Evolutionary conservation across 2,329 filamentous ascomycete species (phyloP).

Genomic region (Diplodia seriata): DNA sequence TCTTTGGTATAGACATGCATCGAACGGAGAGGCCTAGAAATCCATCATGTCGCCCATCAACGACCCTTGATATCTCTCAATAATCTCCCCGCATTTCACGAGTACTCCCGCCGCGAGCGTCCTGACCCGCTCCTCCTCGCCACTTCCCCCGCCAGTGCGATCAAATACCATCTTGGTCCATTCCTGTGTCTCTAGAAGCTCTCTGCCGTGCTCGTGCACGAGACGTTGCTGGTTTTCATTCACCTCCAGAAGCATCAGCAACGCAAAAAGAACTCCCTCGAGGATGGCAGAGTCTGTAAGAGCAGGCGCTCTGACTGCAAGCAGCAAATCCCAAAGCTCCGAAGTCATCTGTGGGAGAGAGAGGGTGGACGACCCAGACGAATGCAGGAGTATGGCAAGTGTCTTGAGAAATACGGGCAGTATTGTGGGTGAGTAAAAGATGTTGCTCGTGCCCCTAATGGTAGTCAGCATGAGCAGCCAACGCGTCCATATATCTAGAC

Average conservation of each 20-base stretch:
- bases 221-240: conserved; percentile 76
- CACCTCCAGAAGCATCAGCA: conserved; percentile 81
- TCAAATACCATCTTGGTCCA: conserved; percentile 85
- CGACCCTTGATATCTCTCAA: conserved; percentile 79
- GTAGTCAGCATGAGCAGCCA: conserved; percentile 5
- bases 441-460: conserved; percentile 47
- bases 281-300: conserved; percentile 68
- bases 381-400: conserved; percentile 79
- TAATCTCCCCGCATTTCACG: conserved; percentile 78
- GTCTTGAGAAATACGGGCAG: conserved; percentile 86
- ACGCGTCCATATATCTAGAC: conserved; percentile 32
- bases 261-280: conserved; percentile 76
- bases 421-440: conserved; percentile 75
- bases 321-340: conserved; percentile 83
- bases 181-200: conserved; percentile 83
- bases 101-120: conserved; percentile 79
- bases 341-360: conserved; percentile 79
- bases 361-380: conserved; percentile 79
- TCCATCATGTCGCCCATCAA: conserved; percentile 72
- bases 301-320: conserved; percentile 64
- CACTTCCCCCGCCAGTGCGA: conserved; percentile 50
- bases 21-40: neutral
- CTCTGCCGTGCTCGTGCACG: conserved; percentile 74
- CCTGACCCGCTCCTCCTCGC: conserved; percentile 76
- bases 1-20: neutral